phyloP scores from a whole-genome alignment of 257 asterid genomes.

The Solanum clarkiae region DNA sequence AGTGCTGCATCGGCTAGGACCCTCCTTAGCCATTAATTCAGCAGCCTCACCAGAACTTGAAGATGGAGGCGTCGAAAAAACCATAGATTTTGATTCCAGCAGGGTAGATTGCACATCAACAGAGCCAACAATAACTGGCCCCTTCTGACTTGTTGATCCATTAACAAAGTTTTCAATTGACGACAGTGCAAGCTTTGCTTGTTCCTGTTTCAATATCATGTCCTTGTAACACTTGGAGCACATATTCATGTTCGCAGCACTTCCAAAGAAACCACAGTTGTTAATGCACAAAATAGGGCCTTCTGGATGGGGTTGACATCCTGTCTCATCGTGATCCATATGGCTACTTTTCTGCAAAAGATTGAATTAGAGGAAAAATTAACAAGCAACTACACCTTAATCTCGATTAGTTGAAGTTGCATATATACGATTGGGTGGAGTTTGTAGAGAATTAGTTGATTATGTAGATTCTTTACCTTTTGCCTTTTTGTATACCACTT shows the following conservation, averaged over 20 bases:
- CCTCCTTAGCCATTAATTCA: conserved; percentile 8
- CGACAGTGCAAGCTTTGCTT: conserved; percentile 15
- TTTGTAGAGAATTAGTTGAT: not conserved
- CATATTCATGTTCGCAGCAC: conserved; percentile 38
- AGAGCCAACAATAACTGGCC: not conserved
- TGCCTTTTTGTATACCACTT: not conserved
- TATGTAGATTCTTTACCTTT: not conserved
- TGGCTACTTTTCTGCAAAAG: not conserved
- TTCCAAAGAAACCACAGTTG: conserved; percentile 28
- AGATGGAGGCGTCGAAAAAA: conserved; percentile 1
- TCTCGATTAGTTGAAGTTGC: not conserved
- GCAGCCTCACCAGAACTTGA: conserved; percentile 6
- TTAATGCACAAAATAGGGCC: conserved; percentile 25
- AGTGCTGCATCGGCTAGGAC: conserved; percentile 31
- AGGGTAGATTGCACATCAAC: not conserved
- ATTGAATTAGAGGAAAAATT: not conserved
- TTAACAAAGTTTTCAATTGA: conserved; percentile 17
- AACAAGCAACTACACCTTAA: not conserved
- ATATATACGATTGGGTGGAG: not conserved
- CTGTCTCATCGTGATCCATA: conserved; percentile 18
- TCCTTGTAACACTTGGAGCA: conserved; percentile 54
- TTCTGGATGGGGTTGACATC: conserved; percentile 22
- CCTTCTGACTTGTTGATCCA: conserved; percentile 1
- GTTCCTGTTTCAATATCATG: conserved; percentile 26
- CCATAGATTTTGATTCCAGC: not conserved